A percentile compares a stretch with the other conserved stretches of the same genome.
These are phyloP conservation scores for Suillus sp. DNA, from an alignment of 768 basidiomycete species.

Conservation along the genomic window DNA sequence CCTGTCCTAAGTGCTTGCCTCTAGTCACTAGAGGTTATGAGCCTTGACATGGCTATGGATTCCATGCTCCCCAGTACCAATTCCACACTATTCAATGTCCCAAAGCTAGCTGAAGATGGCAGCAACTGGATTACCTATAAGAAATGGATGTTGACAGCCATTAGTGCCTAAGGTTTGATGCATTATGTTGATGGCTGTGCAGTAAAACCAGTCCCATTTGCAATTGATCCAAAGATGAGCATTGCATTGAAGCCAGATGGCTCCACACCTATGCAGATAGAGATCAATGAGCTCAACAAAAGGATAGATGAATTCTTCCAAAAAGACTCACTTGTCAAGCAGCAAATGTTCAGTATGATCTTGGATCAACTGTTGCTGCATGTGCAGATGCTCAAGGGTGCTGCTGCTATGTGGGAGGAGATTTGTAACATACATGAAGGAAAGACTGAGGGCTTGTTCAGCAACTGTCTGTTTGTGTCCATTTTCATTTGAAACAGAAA, in stretches of 20 bases:
- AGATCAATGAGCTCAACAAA: slow-evolving; percentile 5
- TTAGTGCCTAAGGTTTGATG: neutral
- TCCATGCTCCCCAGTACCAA: no score
- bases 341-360: slow-evolving; percentile 23
- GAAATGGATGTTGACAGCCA: no score
- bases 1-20: no score
- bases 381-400: slow-evolving; percentile 11
- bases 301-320: slow-evolving; percentile 17
- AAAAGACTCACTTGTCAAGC: slow-evolving; percentile 23
- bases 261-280: neutral
- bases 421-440: slow-evolving; percentile 22
- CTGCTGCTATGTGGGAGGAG: slow-evolving; percentile 22
- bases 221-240: neutral
- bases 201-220: neutral
- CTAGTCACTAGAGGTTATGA: no score
- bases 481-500: no score
- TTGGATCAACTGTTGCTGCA: slow-evolving; percentile 25
- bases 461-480: no score
- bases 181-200: neutral
- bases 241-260: neutral
- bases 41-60: no score
- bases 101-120: no score
- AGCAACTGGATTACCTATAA: no score
- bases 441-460: slow-evolving; percentile 11
- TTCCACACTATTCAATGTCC: no score